Base-by-base conservation (phyloP, 179 eudicot genomes). In the Nepenthes alata region DNA sequence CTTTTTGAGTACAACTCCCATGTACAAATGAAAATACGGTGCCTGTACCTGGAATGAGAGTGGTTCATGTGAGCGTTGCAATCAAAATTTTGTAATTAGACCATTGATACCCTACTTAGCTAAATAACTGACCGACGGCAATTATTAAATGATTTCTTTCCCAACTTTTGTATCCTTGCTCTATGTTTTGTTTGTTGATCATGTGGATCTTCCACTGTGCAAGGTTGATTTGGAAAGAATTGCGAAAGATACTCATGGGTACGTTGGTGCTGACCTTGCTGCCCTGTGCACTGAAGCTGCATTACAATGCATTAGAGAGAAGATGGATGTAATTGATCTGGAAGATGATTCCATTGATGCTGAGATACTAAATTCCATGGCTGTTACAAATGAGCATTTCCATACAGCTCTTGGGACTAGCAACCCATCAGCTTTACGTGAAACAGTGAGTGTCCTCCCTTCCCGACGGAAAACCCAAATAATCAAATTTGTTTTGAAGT, bases 351-450 rank as follows among this genome's bases (percentile, higher is more conserved):
- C 86, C 14, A 88, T 88, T 48, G 96, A 88, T 78, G 96, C 93
- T 8, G 96, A 88, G 80, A 80, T 88, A 62, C 78, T 88, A 25
- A 88, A 88, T 65, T 85, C 93, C 49, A 88, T 88, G 93, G 89
- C 96, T 57, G 89, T 88, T 41, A 70, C 93, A 15, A 83, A 88
- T 67, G 96, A 88, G 61, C 96, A 88, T 66, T 85, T 85, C 72
- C 76, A 76, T 15, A 88, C 96, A 69, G 96, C 96, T 70, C 88
- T 88, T 60, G 96, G 93, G 60, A 81, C 78, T 55, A 88, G 96
- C 81, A 88, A 88, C 63, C 96, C 96, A 35, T 88, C 96, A 67
- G 96, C 96, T 62, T 64, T 88, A 58, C 87, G 96, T 72, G 96
- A 88, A 76, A 88, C 93, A 10, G 95, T 85, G 67, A 76, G 83